phyloP scores from a whole-genome alignment of 805 yeast species.

The Monosporozyma aerobia region DNA sequence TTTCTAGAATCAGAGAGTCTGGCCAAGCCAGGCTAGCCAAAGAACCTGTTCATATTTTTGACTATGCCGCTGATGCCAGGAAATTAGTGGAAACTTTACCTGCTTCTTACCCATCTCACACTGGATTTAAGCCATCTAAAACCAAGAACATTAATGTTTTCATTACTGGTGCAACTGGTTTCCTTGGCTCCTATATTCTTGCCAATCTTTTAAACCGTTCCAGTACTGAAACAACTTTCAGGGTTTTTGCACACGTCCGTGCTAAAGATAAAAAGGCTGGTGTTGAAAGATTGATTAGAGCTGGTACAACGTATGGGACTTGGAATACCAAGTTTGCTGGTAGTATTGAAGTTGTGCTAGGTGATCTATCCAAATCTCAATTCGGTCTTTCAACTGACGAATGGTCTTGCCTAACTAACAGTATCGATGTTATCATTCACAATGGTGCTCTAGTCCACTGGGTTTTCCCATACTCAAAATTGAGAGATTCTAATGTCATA shows the following conservation, averaged over 20 bases:
- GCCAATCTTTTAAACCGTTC: conserved; percentile 62
- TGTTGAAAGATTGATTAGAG: conserved; percentile 59
- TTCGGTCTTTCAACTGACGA: conserved; percentile 54
- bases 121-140: conserved; percentile 19
- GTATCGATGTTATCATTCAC: conserved; percentile 78
- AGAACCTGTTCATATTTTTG: conserved; percentile 18
- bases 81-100: conserved; percentile 36
- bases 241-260: conserved; percentile 82
- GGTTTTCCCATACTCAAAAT: conserved; percentile 89
- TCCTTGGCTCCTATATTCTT: conserved; percentile 83
- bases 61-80: conserved; percentile 71
- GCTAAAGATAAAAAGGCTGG: conserved; percentile 65
- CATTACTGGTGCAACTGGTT: conserved; percentile 94
- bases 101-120: conserved; percentile 37
- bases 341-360: conserved; percentile 64
- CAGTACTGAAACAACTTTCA: conserved; percentile 35
- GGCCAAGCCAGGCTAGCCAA: conserved; percentile 24
- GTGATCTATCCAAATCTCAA: conserved; percentile 63
- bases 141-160: conserved; percentile 47
- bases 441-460: conserved; percentile 98
- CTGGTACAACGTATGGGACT: conserved; percentile 72
- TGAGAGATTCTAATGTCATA: conserved; percentile 88
- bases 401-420: conserved; percentile 51
- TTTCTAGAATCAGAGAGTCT: conserved; percentile 46
- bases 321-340: conserved; percentile 46